These are phyloP conservation scores for Haplosporangium sp. DNA, from an alignment of 371 early-diverging fungal genomes.

Conservation along the genomic window DNA sequence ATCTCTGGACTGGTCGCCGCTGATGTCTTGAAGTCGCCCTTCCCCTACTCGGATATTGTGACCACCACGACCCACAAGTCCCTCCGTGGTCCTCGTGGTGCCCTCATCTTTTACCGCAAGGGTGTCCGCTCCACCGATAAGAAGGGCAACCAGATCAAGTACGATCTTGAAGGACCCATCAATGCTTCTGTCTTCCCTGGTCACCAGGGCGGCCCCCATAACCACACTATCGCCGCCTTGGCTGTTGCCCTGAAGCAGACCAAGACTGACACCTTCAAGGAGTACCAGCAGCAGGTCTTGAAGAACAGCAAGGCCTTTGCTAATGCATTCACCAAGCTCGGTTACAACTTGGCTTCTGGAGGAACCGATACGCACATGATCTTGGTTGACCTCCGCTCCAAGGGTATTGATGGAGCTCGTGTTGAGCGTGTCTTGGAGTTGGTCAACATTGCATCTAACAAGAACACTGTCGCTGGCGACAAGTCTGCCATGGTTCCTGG, in stretches of 20 bases:
- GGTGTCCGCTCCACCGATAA: constrained; percentile 85
- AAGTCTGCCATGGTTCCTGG: constrained; percentile 95
- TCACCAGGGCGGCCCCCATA: constrained; percentile 99
- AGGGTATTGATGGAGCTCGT: constrained; percentile 93
- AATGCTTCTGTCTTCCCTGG: constrained; percentile 99
- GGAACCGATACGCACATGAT: constrained; percentile 97
- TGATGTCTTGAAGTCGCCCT: constrained; percentile 89
- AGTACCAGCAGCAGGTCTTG: constrained; percentile 92
- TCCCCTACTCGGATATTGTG: constrained; percentile 97
- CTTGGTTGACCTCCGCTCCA: constrained; percentile 85
- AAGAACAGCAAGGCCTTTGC: constrained; percentile 93
- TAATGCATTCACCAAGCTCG: constrained; percentile 71
- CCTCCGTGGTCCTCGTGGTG: constrained; percentile 98
- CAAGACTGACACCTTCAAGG: constrained; percentile 84
- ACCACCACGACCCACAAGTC: constrained; percentile 99
- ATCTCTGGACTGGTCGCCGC: constrained; percentile 94
- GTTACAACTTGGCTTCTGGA: constrained; percentile 91
- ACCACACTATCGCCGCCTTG: constrained; percentile 98
- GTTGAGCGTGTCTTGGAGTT: constrained; percentile 95
- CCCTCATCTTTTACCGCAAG: constrained; percentile 98
- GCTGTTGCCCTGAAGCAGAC: constrained; percentile 97
- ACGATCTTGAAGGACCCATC: constrained; percentile 93
- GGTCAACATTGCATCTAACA: constrained; percentile 97
- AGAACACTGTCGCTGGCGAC: constrained; percentile 99
- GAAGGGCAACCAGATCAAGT: constrained; percentile 84